A percentile compares a stretch with the other conserved stretches of the same genome.
These are phyloP conservation scores for Zygosaccharomyces gambellarensis DNA, from an alignment of 805 yeast genomes.

Conservation along the genomic window DNA sequence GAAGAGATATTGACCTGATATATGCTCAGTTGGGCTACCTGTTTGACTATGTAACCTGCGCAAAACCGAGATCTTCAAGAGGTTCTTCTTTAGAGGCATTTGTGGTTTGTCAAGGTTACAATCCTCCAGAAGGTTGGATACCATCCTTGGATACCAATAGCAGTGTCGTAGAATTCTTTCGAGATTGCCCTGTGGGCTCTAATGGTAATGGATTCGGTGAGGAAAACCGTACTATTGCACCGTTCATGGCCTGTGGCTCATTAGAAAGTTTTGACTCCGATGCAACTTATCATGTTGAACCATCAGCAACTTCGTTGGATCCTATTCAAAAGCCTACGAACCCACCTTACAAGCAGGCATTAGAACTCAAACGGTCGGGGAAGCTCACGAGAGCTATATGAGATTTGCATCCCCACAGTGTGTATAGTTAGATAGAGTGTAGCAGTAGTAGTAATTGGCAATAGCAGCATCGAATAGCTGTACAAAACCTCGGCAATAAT, in stretches of 20 bases:
- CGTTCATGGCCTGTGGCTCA: constrained; percentile 96
- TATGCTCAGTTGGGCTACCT: constrained; percentile 87
- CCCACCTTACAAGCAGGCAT: constrained; percentile 91
- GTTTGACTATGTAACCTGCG: constrained; percentile 85
- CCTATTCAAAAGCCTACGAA: constrained; percentile 96
- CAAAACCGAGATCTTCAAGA: constrained; percentile 92
- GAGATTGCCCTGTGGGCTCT: constrained; percentile 50
- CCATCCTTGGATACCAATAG: constrained; percentile 54
- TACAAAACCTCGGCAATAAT: not conserved
- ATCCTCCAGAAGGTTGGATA: constrained; percentile 78
- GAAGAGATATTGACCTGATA: constrained; percentile 88
- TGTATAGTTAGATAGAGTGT: not conserved
- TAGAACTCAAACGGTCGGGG: constrained; percentile 81
- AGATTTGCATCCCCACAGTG: not conserved
- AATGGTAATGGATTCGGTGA: constrained; percentile 21
- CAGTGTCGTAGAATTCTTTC: constrained; percentile 81
- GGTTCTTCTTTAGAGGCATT: constrained; percentile 94
- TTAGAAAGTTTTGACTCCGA: constrained; percentile 85
- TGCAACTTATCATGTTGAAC: constrained; percentile 66
- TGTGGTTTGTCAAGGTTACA: constrained; percentile 84
- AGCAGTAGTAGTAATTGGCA: too few relatives aligned
- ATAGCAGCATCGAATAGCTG: not conserved
- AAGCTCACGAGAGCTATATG: constrained; percentile 37
- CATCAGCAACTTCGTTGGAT: constrained; percentile 53
- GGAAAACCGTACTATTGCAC: constrained; percentile 75